phyloP scores from a whole-genome alignment of 148 eudicot genomes.

The Rhododendron ovatum region DNA sequence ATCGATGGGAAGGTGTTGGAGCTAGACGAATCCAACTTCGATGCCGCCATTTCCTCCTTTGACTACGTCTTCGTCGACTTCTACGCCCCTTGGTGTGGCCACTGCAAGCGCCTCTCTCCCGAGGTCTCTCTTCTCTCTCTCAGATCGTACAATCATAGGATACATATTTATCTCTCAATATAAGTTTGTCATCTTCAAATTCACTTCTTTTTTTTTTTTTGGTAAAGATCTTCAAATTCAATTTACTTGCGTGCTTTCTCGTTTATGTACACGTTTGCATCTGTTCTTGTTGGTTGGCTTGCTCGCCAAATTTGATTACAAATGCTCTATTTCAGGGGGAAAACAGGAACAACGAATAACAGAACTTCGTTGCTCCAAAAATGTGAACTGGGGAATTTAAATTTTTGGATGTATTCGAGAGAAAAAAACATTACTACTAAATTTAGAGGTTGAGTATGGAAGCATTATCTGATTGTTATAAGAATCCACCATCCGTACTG shows the following conservation, averaged over 20 bases:
- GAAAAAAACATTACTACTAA: not conserved
- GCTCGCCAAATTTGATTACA: not conserved
- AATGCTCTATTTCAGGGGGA: not conserved
- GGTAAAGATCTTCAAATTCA: not conserved
- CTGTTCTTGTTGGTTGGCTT: not conserved
- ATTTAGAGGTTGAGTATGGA: not conserved
- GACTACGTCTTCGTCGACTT: conserved; percentile 82
- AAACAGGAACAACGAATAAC: not conserved
- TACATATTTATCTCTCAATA: not conserved
- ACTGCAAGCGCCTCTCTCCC: conserved; percentile 88
- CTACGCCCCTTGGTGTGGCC: conserved; percentile 95
- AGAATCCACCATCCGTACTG: not conserved
- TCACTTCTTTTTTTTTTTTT: not conserved
- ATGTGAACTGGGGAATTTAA: not conserved
- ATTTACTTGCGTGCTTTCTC: too few relatives aligned
- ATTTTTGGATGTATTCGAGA: not conserved
- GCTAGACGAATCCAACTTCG: conserved; percentile 74
- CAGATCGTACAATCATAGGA: conserved; percentile 9
- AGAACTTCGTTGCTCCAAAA: not conserved
- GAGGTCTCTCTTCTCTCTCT: conserved; percentile 39
- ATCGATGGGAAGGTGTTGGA: conserved; percentile 71
- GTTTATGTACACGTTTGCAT: not conserved
- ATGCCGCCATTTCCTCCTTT: conserved; percentile 65
- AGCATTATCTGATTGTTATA: not conserved
- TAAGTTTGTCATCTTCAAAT: not conserved